Conservation (phyloP, 768 basidiomycete species). For the Thelephora ganbajun region DNA sequence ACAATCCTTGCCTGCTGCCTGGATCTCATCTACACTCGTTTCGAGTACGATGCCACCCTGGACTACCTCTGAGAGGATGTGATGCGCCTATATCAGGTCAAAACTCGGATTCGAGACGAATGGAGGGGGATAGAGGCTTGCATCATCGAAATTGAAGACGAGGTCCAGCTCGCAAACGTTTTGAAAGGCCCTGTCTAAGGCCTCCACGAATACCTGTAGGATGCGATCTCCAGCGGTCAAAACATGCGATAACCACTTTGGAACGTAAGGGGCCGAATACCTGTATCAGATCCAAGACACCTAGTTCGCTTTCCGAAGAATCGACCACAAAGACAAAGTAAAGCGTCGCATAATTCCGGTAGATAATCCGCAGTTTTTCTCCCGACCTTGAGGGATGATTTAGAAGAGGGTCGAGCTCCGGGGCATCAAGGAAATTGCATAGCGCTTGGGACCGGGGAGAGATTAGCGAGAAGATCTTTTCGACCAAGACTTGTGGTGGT, state of each 20-base stretch:
- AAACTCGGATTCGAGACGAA: not conserved
- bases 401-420: constrained; percentile 66
- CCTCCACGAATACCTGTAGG: constrained; percentile 87
- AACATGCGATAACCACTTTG: too few relatives aligned
- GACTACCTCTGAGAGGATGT: constrained; percentile 90
- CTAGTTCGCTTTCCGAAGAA: constrained; percentile 90
- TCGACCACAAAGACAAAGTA: constrained; percentile 98
- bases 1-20: constrained; percentile 39
- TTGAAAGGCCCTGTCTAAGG: constrained; percentile 89
- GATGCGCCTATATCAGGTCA: constrained; percentile 54
- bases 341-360: constrained; percentile 90
- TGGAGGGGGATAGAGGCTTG: not conserved
- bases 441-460: constrained; percentile 66
- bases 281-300: constrained; percentile 56
- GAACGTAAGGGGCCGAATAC: too few relatives aligned
- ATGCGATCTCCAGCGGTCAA: too few relatives aligned
- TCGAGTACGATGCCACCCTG: constrained; percentile 95
- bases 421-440: constrained; percentile 95
- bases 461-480: constrained; percentile 85
- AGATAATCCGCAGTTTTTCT: constrained; percentile 77
- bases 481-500: constrained; percentile 53
- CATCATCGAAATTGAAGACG: constrained; percentile 96
- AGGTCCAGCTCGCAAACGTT: constrained; percentile 98
- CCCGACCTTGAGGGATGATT: constrained; percentile 33
- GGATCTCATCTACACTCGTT: constrained; percentile 84